A percentile compares a stretch with the other conserved stretches of the same genome.
Evolutionary conservation across 352 stramenopile genomes (phyloP).

Genomic region (Globisporangium parvum): DNA sequence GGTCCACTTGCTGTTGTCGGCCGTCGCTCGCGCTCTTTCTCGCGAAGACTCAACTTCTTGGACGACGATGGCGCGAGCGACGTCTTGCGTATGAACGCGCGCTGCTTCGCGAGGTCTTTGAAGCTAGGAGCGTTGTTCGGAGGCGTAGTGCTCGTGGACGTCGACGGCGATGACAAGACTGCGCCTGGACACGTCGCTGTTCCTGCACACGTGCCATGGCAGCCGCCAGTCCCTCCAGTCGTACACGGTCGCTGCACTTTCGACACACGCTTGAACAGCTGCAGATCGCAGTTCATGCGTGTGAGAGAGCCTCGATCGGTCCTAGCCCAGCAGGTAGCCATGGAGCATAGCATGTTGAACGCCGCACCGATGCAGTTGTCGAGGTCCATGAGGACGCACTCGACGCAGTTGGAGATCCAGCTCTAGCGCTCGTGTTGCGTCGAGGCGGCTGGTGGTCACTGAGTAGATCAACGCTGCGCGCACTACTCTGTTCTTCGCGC

Average conservation of each 20-base stretch:
- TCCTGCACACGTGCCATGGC: background rate
- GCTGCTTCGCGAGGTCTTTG: slow-evolving; percentile 48
- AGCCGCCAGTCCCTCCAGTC: slow-evolving; percentile 6
- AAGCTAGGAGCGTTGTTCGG: slow-evolving; percentile 16
- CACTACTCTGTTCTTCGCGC: too few species aligned
- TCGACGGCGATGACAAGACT: background rate
- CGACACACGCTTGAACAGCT: slow-evolving; percentile 7
- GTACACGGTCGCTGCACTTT: slow-evolving; percentile 15
- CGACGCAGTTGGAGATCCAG: background rate
- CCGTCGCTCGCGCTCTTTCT: slow-evolving; percentile 8
- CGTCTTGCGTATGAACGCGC: slow-evolving; percentile 49
- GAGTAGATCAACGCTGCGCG: background rate
- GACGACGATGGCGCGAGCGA: slow-evolving; percentile 21
- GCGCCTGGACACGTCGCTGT: background rate
- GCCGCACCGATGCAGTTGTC: slow-evolving; percentile 5
- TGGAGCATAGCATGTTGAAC: background rate
- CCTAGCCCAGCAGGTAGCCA: background rate
- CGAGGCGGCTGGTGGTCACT: background rate
- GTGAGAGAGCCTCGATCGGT: background rate
- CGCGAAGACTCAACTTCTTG: slow-evolving; percentile 16
- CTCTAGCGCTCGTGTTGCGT: background rate
- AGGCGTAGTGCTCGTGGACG: background rate
- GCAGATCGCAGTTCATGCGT: background rate
- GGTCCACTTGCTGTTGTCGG: slow-evolving; percentile 1
- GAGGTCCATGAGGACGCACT: slow-evolving; percentile 8